Base-by-base conservation (phyloP, 805 yeast species). In the Lipomyces oligophaga region DNA sequence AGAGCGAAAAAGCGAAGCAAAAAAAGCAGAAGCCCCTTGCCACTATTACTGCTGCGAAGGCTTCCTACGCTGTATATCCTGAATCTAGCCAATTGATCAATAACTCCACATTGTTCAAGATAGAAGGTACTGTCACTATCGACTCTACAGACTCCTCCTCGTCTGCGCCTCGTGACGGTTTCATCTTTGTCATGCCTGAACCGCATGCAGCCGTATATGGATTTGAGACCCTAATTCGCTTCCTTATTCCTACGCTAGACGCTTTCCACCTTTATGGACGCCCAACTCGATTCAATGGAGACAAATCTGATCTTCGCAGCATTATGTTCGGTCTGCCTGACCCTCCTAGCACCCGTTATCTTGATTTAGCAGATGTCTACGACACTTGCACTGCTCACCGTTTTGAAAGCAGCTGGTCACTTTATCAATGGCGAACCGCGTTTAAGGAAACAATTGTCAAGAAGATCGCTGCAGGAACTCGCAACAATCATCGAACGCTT, bases 51-150 rank as follows among this genome's bases (percentile, higher is more conserved):
- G 72, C 73, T 34, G 90, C 93, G 1, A 67, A 76, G 40, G 78
- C 87, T 5, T 81, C 86, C 18, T 82, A 83, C 55, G 97, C 98
- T 0, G 80, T 89, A n/a, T 93, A 87, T 65, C 98, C 98, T 10
- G 88, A 85, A 60, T 75, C 88, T 39, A 81, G 82, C 21, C 70
- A 78, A 52, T 76, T 90, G 52, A 84, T 93, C 53, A 95, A 90
- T 67, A 80, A 80, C 51, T 80, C 90, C 43, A 86, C 97, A 1
- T 80, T 93, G 76, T 76, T 90, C 62, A 93, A 93, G 63, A 65
- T 90, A 44, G 96, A 89, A 62, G 97, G 96, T 38, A 72, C 26
- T 43, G 52, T 34, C 67, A 66, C 44, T 52, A 60, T 39, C 13
- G 44, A 36, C 19, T 63, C 59, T 38, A n/a, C n/a, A n/a, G 57